A percentile compares a stretch with the other conserved stretches of the same genome.
These are phyloP conservation scores for Orychophragmus violaceus DNA, from an alignment of 345 rosid genomes.

Conservation along the genomic window DNA sequence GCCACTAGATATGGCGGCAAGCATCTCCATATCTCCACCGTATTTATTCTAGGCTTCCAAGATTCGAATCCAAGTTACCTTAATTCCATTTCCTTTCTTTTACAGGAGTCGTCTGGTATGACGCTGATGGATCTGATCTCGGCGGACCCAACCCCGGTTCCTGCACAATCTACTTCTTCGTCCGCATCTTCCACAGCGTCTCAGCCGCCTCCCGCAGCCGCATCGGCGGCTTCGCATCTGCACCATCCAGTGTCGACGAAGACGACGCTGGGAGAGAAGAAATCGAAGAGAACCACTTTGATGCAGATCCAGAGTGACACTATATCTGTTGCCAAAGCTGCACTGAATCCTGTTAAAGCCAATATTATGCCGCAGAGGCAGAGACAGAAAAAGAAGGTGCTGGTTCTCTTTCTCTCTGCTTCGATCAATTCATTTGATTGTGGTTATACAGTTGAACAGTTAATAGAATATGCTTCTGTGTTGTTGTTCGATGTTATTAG, in stretches of 20 bases:
- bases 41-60: background rate
- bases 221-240: conserved; percentile 16
- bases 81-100: background rate
- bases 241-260: conserved; percentile 41
- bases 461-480: background rate
- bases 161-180: conserved; percentile 39
- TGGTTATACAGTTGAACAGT: background rate
- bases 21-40: conserved; percentile 21
- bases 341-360: conserved; percentile 58
- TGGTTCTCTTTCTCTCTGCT: conserved; percentile 2
- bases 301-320: conserved; percentile 95
- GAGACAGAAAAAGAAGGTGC: conserved; percentile 58
- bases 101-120: conserved; percentile 76
- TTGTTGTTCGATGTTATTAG: background rate
- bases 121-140: conserved; percentile 99
- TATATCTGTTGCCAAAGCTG: conserved; percentile 86
- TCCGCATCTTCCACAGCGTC: conserved; percentile 31
- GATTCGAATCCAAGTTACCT: conserved; percentile 8
- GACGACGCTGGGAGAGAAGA: conserved; percentile 68
- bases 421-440: background rate
- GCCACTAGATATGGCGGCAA: conserved; percentile 33
- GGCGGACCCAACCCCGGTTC: conserved; percentile 63
- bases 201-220: conserved; percentile 24
- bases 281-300: conserved; percentile 70
- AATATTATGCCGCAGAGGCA: conserved; percentile 72